phyloP scores from a whole-genome alignment of 208 protist species.

The Leishmania major region DNA sequence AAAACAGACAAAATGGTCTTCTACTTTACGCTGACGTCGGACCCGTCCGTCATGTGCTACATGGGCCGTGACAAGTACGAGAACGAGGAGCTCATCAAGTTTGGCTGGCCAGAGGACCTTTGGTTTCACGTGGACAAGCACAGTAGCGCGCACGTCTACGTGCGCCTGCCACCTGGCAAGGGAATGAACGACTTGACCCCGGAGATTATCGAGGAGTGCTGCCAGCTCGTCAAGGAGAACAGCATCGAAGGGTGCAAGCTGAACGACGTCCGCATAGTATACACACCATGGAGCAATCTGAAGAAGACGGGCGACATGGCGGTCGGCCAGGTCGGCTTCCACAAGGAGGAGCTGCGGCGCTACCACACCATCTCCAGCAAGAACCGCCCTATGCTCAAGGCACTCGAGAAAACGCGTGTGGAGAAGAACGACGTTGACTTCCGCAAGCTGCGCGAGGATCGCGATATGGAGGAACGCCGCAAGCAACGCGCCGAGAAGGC shows the following conservation, averaged over 20 bases:
- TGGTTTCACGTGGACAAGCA: constrained; percentile 99
- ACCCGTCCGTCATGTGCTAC: constrained; percentile 94
- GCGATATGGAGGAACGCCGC: constrained; percentile 69
- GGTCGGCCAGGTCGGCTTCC: constrained; percentile 95
- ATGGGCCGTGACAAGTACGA: constrained; percentile 99
- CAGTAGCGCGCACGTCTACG: constrained; percentile 98
- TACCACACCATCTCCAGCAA: constrained; percentile 83
- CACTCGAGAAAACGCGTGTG: constrained; percentile 93
- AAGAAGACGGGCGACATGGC: constrained; percentile 97
- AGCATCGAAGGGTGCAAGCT: constrained; percentile 96
- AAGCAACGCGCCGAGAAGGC: constrained; percentile 43
- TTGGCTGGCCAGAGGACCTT: constrained; percentile 97
- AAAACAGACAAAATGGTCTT: constrained; percentile 80
- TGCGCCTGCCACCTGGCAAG: constrained; percentile 91
- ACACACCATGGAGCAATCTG: constrained; percentile 98
- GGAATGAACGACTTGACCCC: constrained; percentile 92
- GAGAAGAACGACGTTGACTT: constrained; percentile 92
- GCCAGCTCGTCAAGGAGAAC: constrained; percentile 97
- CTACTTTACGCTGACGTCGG: constrained; percentile 90
- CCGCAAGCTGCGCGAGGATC: constrained; percentile 71
- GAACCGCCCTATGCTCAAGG: constrained; percentile 89
- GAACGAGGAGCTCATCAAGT: constrained; percentile 98
- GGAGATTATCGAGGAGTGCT: constrained; percentile 96
- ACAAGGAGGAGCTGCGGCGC: constrained; percentile 85
- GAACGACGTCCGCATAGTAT: constrained; percentile 94